These are phyloP conservation scores for Nicotiana knightiana DNA, from an alignment of 257 asterid species.

Conservation along the genomic window DNA sequence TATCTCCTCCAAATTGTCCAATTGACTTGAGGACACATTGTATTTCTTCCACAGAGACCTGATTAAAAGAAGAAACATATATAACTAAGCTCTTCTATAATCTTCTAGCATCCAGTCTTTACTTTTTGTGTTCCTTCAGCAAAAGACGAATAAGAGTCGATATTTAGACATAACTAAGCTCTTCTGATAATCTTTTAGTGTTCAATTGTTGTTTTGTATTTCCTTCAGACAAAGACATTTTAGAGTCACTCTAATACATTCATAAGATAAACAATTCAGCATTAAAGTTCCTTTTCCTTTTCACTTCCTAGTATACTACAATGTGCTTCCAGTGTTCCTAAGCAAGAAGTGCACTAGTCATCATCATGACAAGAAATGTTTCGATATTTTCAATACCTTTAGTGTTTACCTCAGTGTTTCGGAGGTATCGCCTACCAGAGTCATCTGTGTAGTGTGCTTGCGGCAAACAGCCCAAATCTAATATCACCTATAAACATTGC, in stretches of 20 bases:
- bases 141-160: neutral
- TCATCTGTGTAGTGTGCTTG: conserved; percentile 57
- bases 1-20: conserved; percentile 68
- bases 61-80: conserved; percentile 10
- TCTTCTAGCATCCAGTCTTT: neutral
- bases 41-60: conserved; percentile 64
- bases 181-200: neutral
- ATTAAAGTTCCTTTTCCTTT: neutral
- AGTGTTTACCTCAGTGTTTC: conserved; percentile 51
- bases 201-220: neutral
- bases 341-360: neutral
- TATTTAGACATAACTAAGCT: neutral
- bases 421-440: conserved; percentile 39
- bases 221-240: neutral
- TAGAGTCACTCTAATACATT: neutral
- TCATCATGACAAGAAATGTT: neutral
- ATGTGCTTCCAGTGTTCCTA: neutral
- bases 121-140: neutral
- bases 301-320: conserved; percentile 2
- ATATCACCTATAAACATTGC: conserved; percentile 38
- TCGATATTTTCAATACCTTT: neutral
- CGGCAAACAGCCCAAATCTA: conserved; percentile 75
- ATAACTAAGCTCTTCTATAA: neutral
- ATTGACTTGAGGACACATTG: conserved; percentile 53
- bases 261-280: neutral